These are phyloP conservation scores for Auriscalpium microsporum DNA, from an alignment of 768 basidiomycete species.

Conservation along the genomic window DNA sequence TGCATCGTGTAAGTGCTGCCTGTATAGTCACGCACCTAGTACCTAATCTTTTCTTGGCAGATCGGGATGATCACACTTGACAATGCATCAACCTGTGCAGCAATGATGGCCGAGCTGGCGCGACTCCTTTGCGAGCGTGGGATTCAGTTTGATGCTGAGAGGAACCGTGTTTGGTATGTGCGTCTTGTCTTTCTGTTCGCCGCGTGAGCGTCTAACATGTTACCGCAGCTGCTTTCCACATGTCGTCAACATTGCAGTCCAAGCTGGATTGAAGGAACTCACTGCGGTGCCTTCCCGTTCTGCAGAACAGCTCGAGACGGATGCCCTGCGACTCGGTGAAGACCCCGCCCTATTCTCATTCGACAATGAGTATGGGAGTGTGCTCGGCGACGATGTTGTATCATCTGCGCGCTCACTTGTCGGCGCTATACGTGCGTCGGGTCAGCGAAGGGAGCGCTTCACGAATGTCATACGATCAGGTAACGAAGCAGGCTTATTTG, in stretches of 20 bases:
- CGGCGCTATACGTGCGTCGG: too few species aligned
- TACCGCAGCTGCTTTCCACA: not conserved
- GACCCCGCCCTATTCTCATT: too few species aligned
- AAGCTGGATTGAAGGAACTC: not conserved
- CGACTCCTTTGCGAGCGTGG: not conserved
- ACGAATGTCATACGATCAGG: too few species aligned
- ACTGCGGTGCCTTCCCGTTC: too few species aligned
- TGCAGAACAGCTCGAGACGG: too few species aligned
- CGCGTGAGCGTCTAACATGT: not conserved
- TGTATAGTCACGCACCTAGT: too few species aligned
- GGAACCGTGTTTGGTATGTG: not conserved
- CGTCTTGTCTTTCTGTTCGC: not conserved
- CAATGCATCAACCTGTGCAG: constrained; percentile 30
- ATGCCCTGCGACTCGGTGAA: too few species aligned
- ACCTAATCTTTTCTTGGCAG: not conserved
- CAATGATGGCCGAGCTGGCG: constrained; percentile 23
- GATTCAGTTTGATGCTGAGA: not conserved
- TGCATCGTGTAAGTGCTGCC: not conserved
- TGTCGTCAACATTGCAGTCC: not conserved
- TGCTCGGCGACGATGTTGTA: too few species aligned
- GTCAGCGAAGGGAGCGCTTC: too few species aligned
- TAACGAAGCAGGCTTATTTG: too few species aligned
- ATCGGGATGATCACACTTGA: constrained; percentile 25
- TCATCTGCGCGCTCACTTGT: too few species aligned
- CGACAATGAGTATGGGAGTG: too few species aligned